Evolutionary conservation across 257 asterid species (phyloP).

Genomic region (Capsicum pubescens): DNA sequence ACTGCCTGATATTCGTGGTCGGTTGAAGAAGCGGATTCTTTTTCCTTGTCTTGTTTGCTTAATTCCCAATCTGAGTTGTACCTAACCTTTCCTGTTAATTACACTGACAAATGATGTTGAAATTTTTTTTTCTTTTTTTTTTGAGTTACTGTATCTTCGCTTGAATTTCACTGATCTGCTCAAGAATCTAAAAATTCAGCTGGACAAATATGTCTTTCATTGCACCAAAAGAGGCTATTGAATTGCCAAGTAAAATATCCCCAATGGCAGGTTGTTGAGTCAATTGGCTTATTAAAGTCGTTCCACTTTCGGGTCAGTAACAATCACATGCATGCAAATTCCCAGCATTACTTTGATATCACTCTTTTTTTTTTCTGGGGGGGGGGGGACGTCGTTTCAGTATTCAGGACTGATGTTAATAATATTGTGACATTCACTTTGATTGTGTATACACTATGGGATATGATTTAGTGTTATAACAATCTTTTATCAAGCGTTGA

Average conservation of each 20-base stretch:
- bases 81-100: conserved; percentile 4
- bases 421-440: not conserved
- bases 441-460: not conserved
- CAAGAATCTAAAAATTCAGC: not conserved
- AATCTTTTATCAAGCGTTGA: not conserved
- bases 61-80: not conserved
- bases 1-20: not conserved
- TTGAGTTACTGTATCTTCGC: not conserved
- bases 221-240: not conserved
- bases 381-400: not conserved
- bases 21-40: not conserved
- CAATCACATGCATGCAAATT: not conserved
- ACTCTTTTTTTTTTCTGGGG: not conserved
- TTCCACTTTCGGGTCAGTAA: not conserved
- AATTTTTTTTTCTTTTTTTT: not conserved
- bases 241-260: not conserved
- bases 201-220: not conserved
- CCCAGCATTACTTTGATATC: conserved; percentile 15
- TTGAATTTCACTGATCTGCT: conserved; percentile 9
- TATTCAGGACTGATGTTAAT: not conserved
- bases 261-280: conserved; percentile 6
- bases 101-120: not conserved
- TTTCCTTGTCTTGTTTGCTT: conserved; percentile 5
- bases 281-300: not conserved
- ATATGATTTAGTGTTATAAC: conserved; percentile 6